Evolutionary conservation across 257 asterid genomes (phyloP), one percentile per base, ranked within the genome.

Genomic region (Scutellaria galericulata): DNA sequence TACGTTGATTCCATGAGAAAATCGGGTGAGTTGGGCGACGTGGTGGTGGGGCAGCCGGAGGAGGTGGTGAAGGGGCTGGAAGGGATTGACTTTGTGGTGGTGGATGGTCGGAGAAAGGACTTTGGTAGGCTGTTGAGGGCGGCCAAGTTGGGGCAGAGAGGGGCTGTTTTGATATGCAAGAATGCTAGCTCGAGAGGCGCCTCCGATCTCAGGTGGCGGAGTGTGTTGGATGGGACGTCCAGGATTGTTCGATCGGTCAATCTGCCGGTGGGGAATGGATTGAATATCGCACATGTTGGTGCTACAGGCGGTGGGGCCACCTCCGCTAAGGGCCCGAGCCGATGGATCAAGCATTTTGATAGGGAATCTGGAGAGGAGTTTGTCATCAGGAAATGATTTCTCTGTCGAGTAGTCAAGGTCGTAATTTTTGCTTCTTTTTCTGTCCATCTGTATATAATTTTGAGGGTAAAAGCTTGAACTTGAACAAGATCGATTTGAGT

Each of bases 181-280:
- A 89, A 93, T 31, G 94, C 90, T 2, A 78, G 89, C 77, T 67
- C 85, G 4, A 79, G 76, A 39, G 79, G 75, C 2, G 92, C 62
- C 8, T 75, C 84, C 2, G 87, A 78, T 72, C 84, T 91, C 68
- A 12, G 83, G 79, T 91, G 97, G 98, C 86, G 83, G 5, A 70
- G 82, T 14, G 94, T 80, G 35, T 76, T 88, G 5, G 88, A 75
- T 9, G 80, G 83, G 12, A 73, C 66, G 71, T 66, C 84, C 71
- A 86, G 96, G 77, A 83, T 94, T 3, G 97, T 89, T 22, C 76
- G 95, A 1, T 82, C 93, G 7, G 95, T 89, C 61, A 81, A 86
- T 70, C 39, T 94, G 77, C 98, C 98, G 9, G 98, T 91, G 66
- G 98, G 97, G 55, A 77, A 89, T 42, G 97, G 98, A 3, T 45